Base-by-base conservation (phyloP, 2,329 filamentous ascomycete species). In the Curvularia hawaiiensis region DNA sequence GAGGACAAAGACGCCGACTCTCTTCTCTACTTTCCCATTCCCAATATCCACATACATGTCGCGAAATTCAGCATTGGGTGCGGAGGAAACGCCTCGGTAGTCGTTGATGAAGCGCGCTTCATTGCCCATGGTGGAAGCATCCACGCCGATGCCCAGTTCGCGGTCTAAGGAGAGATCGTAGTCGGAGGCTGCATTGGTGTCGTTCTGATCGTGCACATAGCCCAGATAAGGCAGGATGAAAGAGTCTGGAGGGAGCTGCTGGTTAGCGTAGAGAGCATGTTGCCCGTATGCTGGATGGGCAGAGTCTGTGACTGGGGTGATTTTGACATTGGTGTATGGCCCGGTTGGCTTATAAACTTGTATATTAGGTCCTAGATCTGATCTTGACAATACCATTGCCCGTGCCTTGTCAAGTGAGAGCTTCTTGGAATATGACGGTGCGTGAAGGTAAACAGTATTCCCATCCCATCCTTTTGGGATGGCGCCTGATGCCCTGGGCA, bases 101-200 rank as follows among this genome's bases (percentile, higher is more conserved):
- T 84, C 82, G 60, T 84, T 84, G 58, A 82, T 78, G 61, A 82
- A 84, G 43, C 82, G 74, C 4, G 79, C 78, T 62, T 84, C 82
- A 61, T 84, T 84, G 28, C 82, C 82, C 60, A 77, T 77, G 2
- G 66, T 70, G 1, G 77, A 76, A 4, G 80, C 82, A 63, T 84
- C 82, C 10, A 84, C 77, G 18, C 78, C 78, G 11, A 84, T 67
- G 11, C 75, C 79, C 7, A 79, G 63, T 3, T 84, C 80, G 22
- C 80, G 75, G 66, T 84, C 81, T 14, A 84, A 71, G 22, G 75
- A 79, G 5, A 84, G 72, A 61, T 84, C 82, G 68, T 84, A 84
- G 66, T 83, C 77, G 18, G 79, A 82, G 4, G 68, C 60, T 16
- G 73, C 67, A 58, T 84, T 77, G 31, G 66, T 71, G 46, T 79